Conservation (phyloP, 352 stramenopile species). For the Pythium biforme region DNA sequence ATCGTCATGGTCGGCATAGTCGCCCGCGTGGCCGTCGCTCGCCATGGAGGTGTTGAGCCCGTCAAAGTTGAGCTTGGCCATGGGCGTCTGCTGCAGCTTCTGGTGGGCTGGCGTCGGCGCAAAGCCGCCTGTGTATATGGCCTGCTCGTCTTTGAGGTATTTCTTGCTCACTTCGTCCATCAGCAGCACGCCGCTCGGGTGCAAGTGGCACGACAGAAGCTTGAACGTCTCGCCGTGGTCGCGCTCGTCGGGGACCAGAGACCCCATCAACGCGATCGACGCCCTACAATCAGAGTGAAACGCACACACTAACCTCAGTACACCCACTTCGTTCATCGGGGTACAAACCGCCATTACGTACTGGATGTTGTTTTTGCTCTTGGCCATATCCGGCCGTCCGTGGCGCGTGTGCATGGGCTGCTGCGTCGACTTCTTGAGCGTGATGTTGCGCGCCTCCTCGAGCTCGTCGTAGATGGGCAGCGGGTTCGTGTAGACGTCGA, state of each 20-base stretch:
- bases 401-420: neutral
- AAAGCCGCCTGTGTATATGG: neutral
- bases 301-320: constrained; percentile 5
- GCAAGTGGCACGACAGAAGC: constrained; percentile 75
- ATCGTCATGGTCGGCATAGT: constrained; percentile 26
- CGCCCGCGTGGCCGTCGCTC: constrained; percentile 22
- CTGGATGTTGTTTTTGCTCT: constrained; percentile 74
- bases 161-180: constrained; percentile 80
- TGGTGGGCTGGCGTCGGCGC: neutral
- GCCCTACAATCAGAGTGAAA: constrained; percentile 33
- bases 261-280: constrained; percentile 79
- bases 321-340: neutral
- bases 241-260: constrained; percentile 67
- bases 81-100: constrained; percentile 24
- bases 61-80: constrained; percentile 29
- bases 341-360: constrained; percentile 16
- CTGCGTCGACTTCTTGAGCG: constrained; percentile 30
- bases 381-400: constrained; percentile 10
- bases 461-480: constrained; percentile 65
- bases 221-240: constrained; percentile 86
- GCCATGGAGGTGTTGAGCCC: constrained; percentile 25
- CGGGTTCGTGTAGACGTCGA: constrained; percentile 53
- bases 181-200: constrained; percentile 67
- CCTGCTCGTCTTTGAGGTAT: constrained; percentile 38
- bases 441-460: constrained; percentile 62